These are phyloP conservation scores for Lentinula edodes DNA, from an alignment of 768 basidiomycete genomes.

Conservation along the genomic window DNA sequence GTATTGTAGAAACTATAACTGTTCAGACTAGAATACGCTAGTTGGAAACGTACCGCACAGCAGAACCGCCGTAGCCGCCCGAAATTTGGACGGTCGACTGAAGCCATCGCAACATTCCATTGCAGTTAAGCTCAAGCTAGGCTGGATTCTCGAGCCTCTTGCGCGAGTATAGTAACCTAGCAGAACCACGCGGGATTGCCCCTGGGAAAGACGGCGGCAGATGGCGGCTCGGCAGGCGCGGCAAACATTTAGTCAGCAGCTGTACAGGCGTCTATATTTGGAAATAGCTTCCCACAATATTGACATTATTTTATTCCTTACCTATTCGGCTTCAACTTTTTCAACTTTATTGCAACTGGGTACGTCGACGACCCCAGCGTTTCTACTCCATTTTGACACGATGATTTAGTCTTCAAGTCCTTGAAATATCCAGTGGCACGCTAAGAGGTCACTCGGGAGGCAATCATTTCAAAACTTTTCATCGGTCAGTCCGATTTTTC, in stretches of 20 bases:
- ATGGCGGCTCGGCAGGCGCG: background rate
- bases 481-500: background rate
- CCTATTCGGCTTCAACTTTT: background rate
- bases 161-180: background rate
- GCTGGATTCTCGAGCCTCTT: background rate
- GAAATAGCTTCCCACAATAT: background rate
- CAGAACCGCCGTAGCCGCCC: slow-evolving; percentile 1
- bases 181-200: too few relatives aligned
- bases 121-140: slow-evolving; percentile 27
- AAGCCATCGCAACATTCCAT: slow-evolving; percentile 83
- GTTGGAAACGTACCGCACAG: background rate
- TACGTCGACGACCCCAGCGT: background rate
- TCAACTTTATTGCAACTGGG: background rate
- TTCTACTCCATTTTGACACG: background rate
- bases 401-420: slow-evolving; percentile 26
- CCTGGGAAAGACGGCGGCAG: too few relatives aligned
- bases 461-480: slow-evolving; percentile 34
- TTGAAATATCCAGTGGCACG: slow-evolving; percentile 97
- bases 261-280: background rate
- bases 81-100: slow-evolving; percentile 43
- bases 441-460: slow-evolving; percentile 93
- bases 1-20: background rate
- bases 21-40: background rate
- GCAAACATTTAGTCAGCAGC: background rate
- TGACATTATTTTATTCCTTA: background rate